Conservation (phyloP, 2,329 filamentous ascomycete species). For the Aureobasidium sp. region DNA sequence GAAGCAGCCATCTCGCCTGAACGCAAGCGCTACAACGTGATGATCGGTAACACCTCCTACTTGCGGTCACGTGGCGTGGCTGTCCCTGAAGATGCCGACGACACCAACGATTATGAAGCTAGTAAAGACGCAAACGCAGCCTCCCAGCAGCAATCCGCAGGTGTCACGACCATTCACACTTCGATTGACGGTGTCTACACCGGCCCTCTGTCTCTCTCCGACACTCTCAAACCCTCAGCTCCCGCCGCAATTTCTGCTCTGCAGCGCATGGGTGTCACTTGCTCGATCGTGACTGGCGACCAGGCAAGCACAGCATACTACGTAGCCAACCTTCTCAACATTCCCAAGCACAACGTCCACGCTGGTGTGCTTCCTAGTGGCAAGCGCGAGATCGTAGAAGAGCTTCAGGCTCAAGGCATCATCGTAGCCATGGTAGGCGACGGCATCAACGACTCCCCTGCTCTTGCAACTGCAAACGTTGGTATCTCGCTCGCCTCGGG, state of each 20-base stretch:
- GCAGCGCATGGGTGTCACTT: constrained; percentile 73
- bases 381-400: constrained; percentile 76
- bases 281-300: constrained; percentile 90
- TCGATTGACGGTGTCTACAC: constrained; percentile 75
- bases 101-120: constrained; percentile 21
- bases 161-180: constrained; percentile 84
- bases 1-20: constrained; percentile 64
- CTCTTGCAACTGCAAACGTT: constrained; percentile 82
- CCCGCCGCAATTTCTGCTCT: constrained; percentile 72
- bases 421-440: constrained; percentile 95
- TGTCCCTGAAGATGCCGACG: constrained; percentile 54
- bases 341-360: constrained; percentile 64
- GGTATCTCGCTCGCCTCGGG: constrained; percentile 89
- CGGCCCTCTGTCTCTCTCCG: constrained; percentile 74
- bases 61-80: constrained; percentile 61
- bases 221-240: constrained; percentile 85
- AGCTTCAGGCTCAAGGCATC: constrained; percentile 65
- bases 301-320: constrained; percentile 74
- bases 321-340: constrained; percentile 75
- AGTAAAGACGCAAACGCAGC: constrained; percentile 17
- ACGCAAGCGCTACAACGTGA: constrained; percentile 63
- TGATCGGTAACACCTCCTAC: constrained; percentile 74
- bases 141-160: constrained; percentile 38
- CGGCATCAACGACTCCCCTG: constrained; percentile 96
- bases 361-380: constrained; percentile 85